Percentiles rank a stretch among this genome's conserved stretches.
Evolutionary conservation across 345 rosid genomes (phyloP).

Genomic region (Dipteronia dyeriana): DNA sequence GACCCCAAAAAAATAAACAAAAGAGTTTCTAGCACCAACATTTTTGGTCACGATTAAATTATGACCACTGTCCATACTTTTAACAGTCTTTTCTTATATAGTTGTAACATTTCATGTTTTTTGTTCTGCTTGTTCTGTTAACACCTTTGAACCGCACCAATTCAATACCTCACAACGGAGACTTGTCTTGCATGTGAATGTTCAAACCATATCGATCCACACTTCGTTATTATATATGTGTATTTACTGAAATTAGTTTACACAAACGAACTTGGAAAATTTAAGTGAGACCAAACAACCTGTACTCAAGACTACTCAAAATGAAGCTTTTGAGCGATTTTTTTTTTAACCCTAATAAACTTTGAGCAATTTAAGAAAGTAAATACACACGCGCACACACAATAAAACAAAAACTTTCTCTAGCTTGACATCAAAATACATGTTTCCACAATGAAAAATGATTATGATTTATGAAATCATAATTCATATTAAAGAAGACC

Average conservation of each 20-base stretch:
- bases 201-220: not conserved
- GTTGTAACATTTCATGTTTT: not conserved
- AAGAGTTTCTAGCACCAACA: conserved; percentile 1
- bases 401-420: not conserved
- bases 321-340: not conserved
- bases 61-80: not conserved
- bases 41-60: not conserved
- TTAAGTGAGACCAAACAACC: not conserved
- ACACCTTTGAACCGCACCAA: not conserved
- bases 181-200: not conserved
- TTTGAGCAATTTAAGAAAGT: not conserved
- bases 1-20: not conserved
- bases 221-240: not conserved
- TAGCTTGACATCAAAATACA: not conserved
- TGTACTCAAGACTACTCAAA: not conserved
- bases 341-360: not conserved
- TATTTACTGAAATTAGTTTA: not conserved
- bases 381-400: not conserved
- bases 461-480: not conserved
- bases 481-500: not conserved
- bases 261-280: not conserved
- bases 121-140: not conserved
- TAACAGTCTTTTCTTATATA: not conserved
- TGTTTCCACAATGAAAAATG: not conserved
- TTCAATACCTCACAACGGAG: not conserved